Percentiles rank a stretch among this genome's conserved stretches.
Evolutionary conservation across 257 asterid species (phyloP).

Genomic region (Osmanthus fragrans): DNA sequence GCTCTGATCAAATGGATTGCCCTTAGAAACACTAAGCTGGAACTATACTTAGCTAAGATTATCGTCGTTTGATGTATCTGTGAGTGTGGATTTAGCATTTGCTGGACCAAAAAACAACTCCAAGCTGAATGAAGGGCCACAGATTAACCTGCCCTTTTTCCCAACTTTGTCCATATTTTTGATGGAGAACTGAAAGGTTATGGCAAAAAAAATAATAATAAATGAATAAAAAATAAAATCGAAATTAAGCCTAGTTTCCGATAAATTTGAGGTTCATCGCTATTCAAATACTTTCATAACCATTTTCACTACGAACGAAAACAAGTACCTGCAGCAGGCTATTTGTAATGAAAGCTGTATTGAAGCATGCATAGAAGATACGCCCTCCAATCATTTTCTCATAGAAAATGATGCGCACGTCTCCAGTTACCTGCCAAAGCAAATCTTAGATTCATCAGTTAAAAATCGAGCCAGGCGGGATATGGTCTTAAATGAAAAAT

Average conservation of each 20-base stretch:
- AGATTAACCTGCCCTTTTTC: slow-evolving; percentile 54
- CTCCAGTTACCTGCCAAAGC: slow-evolving; percentile 55
- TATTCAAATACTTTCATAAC: neutral
- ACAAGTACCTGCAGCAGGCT: slow-evolving; percentile 63
- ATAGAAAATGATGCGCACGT: slow-evolving; percentile 67
- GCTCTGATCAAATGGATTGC: neutral
- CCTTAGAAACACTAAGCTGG: slow-evolving; percentile 5
- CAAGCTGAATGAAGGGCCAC: slow-evolving; percentile 73
- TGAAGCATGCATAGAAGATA: slow-evolving; percentile 76
- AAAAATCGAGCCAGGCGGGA: neutral
- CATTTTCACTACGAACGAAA: neutral
- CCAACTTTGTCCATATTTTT: slow-evolving; percentile 75
- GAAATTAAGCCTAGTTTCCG: too few species aligned
- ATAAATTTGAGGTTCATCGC: neutral
- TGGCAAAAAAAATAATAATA: too few species aligned
- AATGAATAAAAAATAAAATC: too few species aligned
- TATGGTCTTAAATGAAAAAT: neutral
- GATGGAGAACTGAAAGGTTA: slow-evolving; percentile 43
- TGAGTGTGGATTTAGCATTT: slow-evolving; percentile 30
- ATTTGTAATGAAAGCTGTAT: slow-evolving; percentile 67
- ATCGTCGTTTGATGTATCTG: slow-evolving; percentile 29
- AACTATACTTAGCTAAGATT: slow-evolving; percentile 22
- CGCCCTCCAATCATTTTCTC: slow-evolving; percentile 77
- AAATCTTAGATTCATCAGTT: neutral
- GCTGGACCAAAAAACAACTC: slow-evolving; percentile 77